Evolutionary conservation across 2,329 filamentous ascomycete species (phyloP).

Genomic region (Paracoccidioides brasiliensis): DNA sequence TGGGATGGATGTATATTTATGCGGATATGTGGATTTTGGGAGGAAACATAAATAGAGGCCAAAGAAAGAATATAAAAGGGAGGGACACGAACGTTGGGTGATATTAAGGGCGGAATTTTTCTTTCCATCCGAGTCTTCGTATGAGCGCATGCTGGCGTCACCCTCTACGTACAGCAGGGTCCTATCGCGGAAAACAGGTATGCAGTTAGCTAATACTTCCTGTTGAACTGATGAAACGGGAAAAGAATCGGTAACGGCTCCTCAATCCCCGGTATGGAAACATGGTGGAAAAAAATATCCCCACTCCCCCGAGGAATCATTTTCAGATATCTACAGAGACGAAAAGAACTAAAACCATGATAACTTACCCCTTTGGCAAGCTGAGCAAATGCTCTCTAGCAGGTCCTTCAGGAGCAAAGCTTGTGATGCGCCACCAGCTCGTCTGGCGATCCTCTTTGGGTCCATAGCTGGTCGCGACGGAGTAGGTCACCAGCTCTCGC

Average conservation of each 20-base stretch:
- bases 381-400: slow-evolving; percentile 58
- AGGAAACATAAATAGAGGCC: neutral
- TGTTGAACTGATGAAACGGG: neutral
- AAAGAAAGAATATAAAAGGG: neutral
- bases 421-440: slow-evolving; percentile 73
- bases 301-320: too few relatives aligned
- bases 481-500: slow-evolving; percentile 62
- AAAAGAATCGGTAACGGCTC: too few relatives aligned
- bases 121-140: slow-evolving; percentile 59
- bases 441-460: slow-evolving; percentile 57
- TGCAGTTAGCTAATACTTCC: neutral
- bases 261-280: too few relatives aligned
- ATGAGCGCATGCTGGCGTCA: slow-evolving; percentile 56
- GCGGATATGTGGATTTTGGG: neutral
- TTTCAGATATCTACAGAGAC: neutral
- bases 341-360: neutral
- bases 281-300: neutral
- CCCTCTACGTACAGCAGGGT: slow-evolving; percentile 73
- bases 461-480: slow-evolving; percentile 57
- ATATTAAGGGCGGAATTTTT: slow-evolving; percentile 51
- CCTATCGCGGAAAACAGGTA: slow-evolving; percentile 33
- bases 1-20: neutral
- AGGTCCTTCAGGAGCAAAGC: slow-evolving; percentile 54
- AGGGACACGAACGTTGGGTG: slow-evolving; percentile 45
- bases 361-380: slow-evolving; percentile 72